These are phyloP conservation scores for Eimeria necatrix DNA, from an alignment of 169 alveolate genomes.

Conservation along the genomic window DNA sequence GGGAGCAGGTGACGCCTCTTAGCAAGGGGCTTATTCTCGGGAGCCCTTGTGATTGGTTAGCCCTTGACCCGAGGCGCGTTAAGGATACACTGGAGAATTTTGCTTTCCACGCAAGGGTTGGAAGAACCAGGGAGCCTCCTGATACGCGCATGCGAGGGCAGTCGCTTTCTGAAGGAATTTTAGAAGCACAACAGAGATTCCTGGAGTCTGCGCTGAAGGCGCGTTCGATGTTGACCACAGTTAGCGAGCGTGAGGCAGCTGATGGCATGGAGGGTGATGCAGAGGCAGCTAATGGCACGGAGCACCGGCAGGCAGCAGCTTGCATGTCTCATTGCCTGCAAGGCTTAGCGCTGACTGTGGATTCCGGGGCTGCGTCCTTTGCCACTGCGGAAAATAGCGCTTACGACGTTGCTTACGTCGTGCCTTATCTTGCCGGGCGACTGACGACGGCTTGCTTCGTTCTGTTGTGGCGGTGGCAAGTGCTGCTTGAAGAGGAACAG, in stretches of 20 bases:
- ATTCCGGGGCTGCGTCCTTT: background rate
- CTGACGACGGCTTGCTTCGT: conserved; percentile 74
- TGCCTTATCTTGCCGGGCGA: conserved; percentile 77
- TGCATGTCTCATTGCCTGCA: background rate
- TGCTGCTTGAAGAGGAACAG: conserved; percentile 63
- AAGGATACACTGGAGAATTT: conserved; percentile 60
- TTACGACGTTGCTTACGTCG: conserved; percentile 65
- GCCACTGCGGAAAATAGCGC: conserved; percentile 48
- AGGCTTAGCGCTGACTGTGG: conserved; percentile 1
- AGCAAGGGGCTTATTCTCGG: background rate
- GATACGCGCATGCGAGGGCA: background rate
- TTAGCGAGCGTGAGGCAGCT: background rate
- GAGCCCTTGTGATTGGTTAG: conserved; percentile 69
- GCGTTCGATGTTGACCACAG: conserved; percentile 1
- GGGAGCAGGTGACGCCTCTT: background rate
- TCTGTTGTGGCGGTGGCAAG: conserved; percentile 68
- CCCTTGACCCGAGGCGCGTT: conserved; percentile 67
- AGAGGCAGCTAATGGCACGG: background rate
- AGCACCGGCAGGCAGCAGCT: background rate
- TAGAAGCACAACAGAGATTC: background rate
- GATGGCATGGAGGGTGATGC: background rate
- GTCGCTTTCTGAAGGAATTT: background rate
- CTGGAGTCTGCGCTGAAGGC: conserved; percentile 46
- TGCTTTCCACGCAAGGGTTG: conserved; percentile 35
- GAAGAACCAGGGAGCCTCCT: background rate